Conservation (phyloP, 31 red algal genomes). For the Odonthalia washingtoniensis region DNA sequence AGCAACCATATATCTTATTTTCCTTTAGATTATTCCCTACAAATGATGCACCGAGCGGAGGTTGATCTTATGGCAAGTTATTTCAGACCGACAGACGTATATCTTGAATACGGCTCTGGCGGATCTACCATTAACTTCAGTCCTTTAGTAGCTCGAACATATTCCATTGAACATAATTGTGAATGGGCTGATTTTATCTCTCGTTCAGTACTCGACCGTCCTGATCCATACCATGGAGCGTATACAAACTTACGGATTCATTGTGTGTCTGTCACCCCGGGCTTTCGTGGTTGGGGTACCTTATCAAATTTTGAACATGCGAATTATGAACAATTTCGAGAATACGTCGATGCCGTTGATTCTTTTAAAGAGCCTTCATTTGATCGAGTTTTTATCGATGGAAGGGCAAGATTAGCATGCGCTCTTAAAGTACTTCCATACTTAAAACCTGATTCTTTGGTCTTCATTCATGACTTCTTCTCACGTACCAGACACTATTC, state of each 20-base stretch:
- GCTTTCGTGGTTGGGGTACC: slow-evolving; percentile 60
- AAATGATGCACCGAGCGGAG: slow-evolving; percentile 79
- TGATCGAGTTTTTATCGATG: slow-evolving; percentile 68
- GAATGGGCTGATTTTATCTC: slow-evolving; percentile 34
- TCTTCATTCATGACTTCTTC: slow-evolving; percentile 77
- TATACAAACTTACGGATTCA: slow-evolving; percentile 25
- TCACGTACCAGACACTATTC: slow-evolving; percentile 48
- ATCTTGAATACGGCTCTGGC: slow-evolving; percentile 70
- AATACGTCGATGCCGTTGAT: slow-evolving; percentile 70
- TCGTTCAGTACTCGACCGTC: background rate
- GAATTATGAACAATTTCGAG: slow-evolving; percentile 68
- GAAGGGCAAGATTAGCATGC: slow-evolving; percentile 62
- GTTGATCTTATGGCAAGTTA: slow-evolving; percentile 65
- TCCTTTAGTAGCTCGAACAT: slow-evolving; percentile 45
- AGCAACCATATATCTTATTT: slow-evolving; percentile 23
- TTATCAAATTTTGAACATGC: slow-evolving; percentile 64
- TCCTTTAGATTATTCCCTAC: slow-evolving; percentile 22
- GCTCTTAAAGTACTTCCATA: slow-evolving; percentile 56
- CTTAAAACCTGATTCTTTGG: slow-evolving; percentile 48
- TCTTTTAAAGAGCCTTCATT: slow-evolving; percentile 28
- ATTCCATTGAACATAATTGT: slow-evolving; percentile 74
- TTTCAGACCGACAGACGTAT: slow-evolving; percentile 38
- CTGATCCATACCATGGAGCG: background rate
- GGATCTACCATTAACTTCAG: slow-evolving; percentile 56
- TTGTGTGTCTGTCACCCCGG: slow-evolving; percentile 41